Percentiles rank a stretch among this genome's conserved stretches.
Conservation (phyloP, 23 red algal genomes). For the Gracilaria gracilis region DNA sequence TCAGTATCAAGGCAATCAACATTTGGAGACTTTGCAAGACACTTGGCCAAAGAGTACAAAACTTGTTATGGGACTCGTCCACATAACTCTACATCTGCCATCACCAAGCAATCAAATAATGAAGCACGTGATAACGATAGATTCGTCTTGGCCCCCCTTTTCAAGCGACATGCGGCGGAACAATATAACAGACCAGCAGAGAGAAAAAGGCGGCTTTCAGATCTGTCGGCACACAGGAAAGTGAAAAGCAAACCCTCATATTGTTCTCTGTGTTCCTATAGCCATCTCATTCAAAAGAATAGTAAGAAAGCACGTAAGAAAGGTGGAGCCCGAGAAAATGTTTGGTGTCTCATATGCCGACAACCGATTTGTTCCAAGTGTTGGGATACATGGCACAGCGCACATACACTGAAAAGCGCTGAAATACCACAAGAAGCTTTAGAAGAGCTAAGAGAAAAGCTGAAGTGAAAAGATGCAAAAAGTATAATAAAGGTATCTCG, state of each 20-base stretch:
- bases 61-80: too few relatives aligned
- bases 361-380: background rate
- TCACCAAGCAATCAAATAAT: too few relatives aligned
- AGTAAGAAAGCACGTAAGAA: background rate
- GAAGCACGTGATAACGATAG: background rate
- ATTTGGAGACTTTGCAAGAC: constrained; percentile 29
- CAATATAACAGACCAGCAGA: background rate
- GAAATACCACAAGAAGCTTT: background rate
- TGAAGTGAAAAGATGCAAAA: background rate
- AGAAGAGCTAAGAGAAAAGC: background rate
- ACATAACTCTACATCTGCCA: too few relatives aligned
- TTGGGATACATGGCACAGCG: background rate
- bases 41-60: constrained; percentile 20
- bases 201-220: background rate
- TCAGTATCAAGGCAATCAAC: constrained; percentile 2
- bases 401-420: background rate
- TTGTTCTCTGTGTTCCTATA: background rate
- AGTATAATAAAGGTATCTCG: too few relatives aligned
- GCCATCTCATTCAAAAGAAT: background rate
- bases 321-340: background rate
- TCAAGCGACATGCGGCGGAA: background rate
- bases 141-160: background rate
- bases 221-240: background rate
- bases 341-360: background rate
- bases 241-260: background rate